Conservation (phyloP, 257 asterid genomes). For the Primulina eburnea region DNA sequence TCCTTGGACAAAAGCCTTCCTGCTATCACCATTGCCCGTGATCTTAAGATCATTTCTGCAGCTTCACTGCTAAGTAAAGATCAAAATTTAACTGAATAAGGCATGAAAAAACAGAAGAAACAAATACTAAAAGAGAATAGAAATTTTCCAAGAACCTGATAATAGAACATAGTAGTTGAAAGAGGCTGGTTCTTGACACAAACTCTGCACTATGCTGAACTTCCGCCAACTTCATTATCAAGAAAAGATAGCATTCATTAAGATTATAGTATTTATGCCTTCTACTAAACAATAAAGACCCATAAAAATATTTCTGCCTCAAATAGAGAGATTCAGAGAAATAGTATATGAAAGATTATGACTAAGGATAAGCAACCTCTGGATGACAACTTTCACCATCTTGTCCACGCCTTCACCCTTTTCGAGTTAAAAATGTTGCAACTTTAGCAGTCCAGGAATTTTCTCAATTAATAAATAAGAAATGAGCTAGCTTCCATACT, state of each 20-base stretch:
- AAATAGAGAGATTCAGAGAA: too few species aligned
- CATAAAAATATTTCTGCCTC: too few species aligned
- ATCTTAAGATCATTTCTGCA: constrained; percentile 73
- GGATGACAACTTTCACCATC: too few species aligned
- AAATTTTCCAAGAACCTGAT: constrained; percentile 54
- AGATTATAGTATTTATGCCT: constrained; percentile 6
- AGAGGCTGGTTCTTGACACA: constrained; percentile 70
- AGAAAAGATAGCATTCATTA: constrained; percentile 20
- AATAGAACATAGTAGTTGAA: constrained; percentile 76
- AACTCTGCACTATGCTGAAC: constrained; percentile 75
- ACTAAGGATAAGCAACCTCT: too few species aligned
- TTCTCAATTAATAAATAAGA: too few species aligned
- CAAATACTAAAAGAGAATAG: constrained; percentile 2
- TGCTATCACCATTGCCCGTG: constrained; percentile 87
- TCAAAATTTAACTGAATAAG: constrained; percentile 13
- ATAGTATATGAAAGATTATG: too few species aligned
- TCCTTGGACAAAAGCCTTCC: constrained; percentile 90
- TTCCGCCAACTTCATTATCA: constrained; percentile 70
- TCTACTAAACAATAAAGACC: neutral
- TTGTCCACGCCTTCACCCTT: too few species aligned
- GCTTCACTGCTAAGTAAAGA: constrained; percentile 51
- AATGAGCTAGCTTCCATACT: too few species aligned
- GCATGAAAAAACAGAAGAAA: constrained; percentile 13
- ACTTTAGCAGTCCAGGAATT: too few species aligned
- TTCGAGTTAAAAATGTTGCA: too few species aligned